Evolutionary conservation across 1,139 yeast species (phyloP), one percentile per base, ranked within the genome.

Genomic region (Saccharomycopsis hybrid): DNA sequence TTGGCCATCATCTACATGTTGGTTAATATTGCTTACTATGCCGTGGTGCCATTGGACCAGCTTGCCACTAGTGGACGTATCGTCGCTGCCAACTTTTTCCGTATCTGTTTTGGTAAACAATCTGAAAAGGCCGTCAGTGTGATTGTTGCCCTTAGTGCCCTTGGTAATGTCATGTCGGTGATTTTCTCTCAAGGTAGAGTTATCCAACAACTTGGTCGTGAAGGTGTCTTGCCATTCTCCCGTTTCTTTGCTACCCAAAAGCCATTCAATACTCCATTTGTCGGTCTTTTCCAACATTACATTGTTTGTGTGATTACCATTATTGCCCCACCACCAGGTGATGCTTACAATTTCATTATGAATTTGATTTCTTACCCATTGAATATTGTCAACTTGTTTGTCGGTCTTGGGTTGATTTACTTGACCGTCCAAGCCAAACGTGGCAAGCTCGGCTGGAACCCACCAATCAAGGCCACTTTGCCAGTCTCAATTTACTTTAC

Each of bases 111-210:
- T 66, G 92, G 92, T 41, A 72, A 72, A 47, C 71, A 72, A 35
- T 76, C 83, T n/a, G 81, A 83, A 53, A 73, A 74, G 54, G 77
- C 85, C 4, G 73, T 85, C 31, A 81, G 89, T 0, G 78, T 82
- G n/a, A 73, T 85, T 55, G 87, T 85, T 42, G 87, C 90, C 1
- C 67, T 84, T 39, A 80, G 86, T 55, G 87, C 88, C 30, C 66
- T 85, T 44, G 95, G 95, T 35, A 85, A 85, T 60, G 92, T 85
- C 31, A 69, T 85, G 65, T 81, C 85, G 43, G 94, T 85, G 37
- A 80, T 84, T 35, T 85, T 79, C 62, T 83, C 92, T 1, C 94
- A 85, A 61, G 85, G 88, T 25, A 73, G 88, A 58, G 83, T 85
- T 53, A 80, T 84, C 58, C 88, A 82, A 61, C 89, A 84, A 59